Conservation (phyloP, 345 rosid genomes). For the Syzygium aqueum region DNA sequence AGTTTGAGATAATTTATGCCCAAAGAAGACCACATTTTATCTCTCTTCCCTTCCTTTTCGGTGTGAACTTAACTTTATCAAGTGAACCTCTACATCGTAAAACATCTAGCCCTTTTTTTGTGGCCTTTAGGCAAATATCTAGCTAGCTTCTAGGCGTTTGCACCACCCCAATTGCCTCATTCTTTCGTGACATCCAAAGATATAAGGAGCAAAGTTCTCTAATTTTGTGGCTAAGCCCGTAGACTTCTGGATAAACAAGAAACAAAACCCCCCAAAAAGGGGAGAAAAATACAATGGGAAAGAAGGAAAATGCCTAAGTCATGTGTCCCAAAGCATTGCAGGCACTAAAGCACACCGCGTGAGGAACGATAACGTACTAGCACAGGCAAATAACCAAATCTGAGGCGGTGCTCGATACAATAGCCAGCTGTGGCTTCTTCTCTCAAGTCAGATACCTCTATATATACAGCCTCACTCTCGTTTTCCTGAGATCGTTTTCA, state of each 20-base stretch:
- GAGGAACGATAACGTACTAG: constrained; percentile 8
- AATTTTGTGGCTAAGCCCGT: not conserved
- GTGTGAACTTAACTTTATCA: not conserved
- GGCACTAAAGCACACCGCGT: constrained; percentile 28
- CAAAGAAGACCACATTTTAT: not conserved
- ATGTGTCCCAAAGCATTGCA: not conserved
- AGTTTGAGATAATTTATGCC: not conserved
- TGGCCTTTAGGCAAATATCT: not conserved
- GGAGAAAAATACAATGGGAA: not conserved
- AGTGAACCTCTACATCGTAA: not conserved
- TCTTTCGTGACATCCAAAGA: not conserved
- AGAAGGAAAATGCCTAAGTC: not conserved
- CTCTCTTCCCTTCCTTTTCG: not conserved
- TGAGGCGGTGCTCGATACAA: constrained; percentile 8
- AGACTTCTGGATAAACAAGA: not conserved
- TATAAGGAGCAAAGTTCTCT: not conserved
- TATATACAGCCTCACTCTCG: not conserved
- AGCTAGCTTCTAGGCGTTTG: not conserved
- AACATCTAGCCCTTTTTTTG: not conserved
- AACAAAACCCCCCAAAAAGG: not conserved
- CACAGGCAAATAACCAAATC: not conserved
- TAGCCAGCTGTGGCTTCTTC: not conserved
- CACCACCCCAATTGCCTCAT: not conserved
- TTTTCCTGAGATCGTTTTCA: not conserved
- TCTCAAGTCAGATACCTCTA: not conserved